Conservation (phyloP, 2,329 filamentous ascomycete species). For the Aspergillus fischeri region DNA sequence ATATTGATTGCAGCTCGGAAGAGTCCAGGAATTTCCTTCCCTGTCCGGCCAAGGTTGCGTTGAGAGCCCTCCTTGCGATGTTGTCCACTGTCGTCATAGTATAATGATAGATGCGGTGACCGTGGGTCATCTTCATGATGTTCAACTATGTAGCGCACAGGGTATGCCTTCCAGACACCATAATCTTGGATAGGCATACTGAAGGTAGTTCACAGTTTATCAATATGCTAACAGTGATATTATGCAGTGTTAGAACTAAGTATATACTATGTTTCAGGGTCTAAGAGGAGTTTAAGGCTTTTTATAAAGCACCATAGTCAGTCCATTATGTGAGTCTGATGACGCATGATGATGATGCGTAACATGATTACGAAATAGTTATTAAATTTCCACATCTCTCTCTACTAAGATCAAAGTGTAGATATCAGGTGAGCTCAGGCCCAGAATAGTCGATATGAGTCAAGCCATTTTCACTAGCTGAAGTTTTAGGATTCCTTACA, state of each 20-base stretch:
- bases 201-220: not conserved
- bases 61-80: not conserved
- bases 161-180: conserved; percentile 16
- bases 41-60: not conserved
- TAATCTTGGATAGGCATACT: conserved; percentile 15
- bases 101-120: conserved; percentile 5
- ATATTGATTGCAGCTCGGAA: conserved; percentile 17
- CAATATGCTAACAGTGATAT: not conserved
- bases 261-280: not conserved
- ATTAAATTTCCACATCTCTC: too few species aligned
- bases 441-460: not conserved
- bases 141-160: conserved; percentile 10
- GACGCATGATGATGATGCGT: not conserved
- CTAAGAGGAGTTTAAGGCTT: not conserved
- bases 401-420: not conserved
- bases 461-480: not conserved
- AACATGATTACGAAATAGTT: not conserved
- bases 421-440: not conserved
- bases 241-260: not conserved
- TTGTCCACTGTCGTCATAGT: conserved; percentile 10
- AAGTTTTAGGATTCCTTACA: not conserved
- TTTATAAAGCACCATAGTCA: too few species aligned
- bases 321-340: not conserved
- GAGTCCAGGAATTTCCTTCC: conserved; percentile 8
- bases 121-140: conserved; percentile 2